Evolutionary conservation across 352 stramenopile species (phyloP), one percentile per base, ranked within the genome.

Genomic region (Plasmopara viticola): DNA sequence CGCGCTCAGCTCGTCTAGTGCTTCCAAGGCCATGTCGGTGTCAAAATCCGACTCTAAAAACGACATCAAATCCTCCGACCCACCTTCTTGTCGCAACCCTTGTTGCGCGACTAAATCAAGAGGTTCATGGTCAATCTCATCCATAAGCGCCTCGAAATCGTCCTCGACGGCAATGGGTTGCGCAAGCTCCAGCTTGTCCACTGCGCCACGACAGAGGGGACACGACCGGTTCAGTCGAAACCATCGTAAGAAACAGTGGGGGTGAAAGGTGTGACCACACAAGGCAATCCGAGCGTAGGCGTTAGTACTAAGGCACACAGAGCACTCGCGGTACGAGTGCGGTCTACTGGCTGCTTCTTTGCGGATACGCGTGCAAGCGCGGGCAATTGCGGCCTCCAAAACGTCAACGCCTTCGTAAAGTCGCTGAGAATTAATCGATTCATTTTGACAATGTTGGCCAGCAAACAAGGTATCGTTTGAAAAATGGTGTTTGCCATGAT

Each of bases 191-290:
- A 91, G 60, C 48, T 70, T 73, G 53, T 87, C 78, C 5, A 90
- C 82, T 0, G 43, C 41, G 0, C 69, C 74, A 17, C 82, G 79
- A 54, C 82, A 92, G 9, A 92, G 44, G 37, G 82, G 82, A 57
- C 82, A 92, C 48, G 73, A 85, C 0, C 75, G 73, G 51, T 90
- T 90, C 9, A 64, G 52, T 6, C 82, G 73, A 61, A 88, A 89
- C 82, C 82, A 92, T 10, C 82, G 63, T 17, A 90, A 51, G 51
- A 92, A 92, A 58, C 82, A 92, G 49, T 76, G 72, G 14, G 64
- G 65, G 58, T 92, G 82, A 68, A 92, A 90, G 40, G 78, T 85
- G 60, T 92, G 82, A 44, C 77, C 82, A 46, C 82, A 92, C 18
- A 49, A 29, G 17, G 44, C 55, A 46, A 92, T 81, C 62, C 90